Evolutionary conservation across 2,329 filamentous ascomycete species (phyloP).

Genomic region (Nannizziopsis barbatae): DNA sequence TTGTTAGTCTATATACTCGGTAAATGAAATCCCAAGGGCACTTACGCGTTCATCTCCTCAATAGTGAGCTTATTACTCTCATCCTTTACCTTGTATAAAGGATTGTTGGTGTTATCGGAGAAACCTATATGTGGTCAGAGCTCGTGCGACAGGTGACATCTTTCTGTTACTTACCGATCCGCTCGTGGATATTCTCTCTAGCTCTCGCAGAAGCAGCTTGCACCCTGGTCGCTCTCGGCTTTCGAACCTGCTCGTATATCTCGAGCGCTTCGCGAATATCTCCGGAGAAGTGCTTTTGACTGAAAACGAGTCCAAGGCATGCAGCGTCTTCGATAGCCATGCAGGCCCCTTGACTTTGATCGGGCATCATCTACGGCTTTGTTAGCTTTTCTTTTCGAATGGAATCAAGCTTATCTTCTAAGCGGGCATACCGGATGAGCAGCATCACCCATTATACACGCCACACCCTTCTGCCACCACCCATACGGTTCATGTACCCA

Average conservation of each 20-base stretch:
- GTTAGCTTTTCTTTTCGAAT: slow-evolving; percentile 12
- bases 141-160: no score
- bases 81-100: slow-evolving; percentile 50
- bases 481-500: slow-evolving; percentile 54
- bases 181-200: slow-evolving; percentile 51
- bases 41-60: slow-evolving; percentile 55
- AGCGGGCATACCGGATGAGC: slow-evolving; percentile 45
- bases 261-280: slow-evolving; percentile 40
- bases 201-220: slow-evolving; percentile 49
- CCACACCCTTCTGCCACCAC: slow-evolving; percentile 42
- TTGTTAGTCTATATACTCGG: not conserved
- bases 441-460: slow-evolving; percentile 54
- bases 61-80: slow-evolving; percentile 53
- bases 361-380: slow-evolving; percentile 47
- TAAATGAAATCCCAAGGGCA: slow-evolving; percentile 22
- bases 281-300: slow-evolving; percentile 37
- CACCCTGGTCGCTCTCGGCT: slow-evolving; percentile 46
- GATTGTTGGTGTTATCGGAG: slow-evolving; percentile 13
- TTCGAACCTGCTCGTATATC: slow-evolving; percentile 44
- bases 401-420: not conserved
- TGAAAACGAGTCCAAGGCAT: slow-evolving; percentile 52
- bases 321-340: slow-evolving; percentile 59
- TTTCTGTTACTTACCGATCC: slow-evolving; percentile 39
- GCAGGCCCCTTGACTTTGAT: slow-evolving; percentile 58
- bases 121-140: slow-evolving; percentile 17